phyloP scores from a whole-genome alignment of 2,329 filamentous ascomycete genomes.

The Zalaria sp. region DNA sequence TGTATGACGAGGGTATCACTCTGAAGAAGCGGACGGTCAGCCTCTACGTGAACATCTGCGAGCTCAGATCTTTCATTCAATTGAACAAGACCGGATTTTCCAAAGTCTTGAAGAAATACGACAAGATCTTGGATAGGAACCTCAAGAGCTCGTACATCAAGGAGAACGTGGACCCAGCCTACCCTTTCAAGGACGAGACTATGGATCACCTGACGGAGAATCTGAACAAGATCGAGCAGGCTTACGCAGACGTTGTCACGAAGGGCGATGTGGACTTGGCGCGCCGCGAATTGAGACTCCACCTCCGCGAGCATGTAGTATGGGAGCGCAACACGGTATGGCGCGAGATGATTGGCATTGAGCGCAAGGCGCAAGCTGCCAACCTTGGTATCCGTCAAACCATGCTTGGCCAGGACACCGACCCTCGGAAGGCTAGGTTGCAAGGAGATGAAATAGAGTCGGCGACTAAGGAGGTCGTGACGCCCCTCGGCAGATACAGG shows the following conservation, averaged over 20 bases:
- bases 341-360: slow-evolving; percentile 97
- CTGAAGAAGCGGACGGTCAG: slow-evolving; percentile 83
- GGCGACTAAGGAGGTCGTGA: slow-evolving; percentile 54
- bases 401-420: slow-evolving; percentile 61
- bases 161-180: slow-evolving; percentile 58
- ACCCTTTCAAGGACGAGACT: slow-evolving; percentile 66
- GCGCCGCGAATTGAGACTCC: slow-evolving; percentile 72
- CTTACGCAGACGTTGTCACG: slow-evolving; percentile 72
- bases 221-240: slow-evolving; percentile 60
- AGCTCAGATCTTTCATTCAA: slow-evolving; percentile 90
- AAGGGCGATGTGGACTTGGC: slow-evolving; percentile 64
- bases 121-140: slow-evolving; percentile 81
- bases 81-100: slow-evolving; percentile 93
- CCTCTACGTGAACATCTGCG: slow-evolving; percentile 83
- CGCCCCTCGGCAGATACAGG: slow-evolving; percentile 63
- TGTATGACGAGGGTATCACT: slow-evolving; percentile 62
- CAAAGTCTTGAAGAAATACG: slow-evolving; percentile 96
- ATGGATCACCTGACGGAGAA: slow-evolving; percentile 56
- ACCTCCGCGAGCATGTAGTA: slow-evolving; percentile 89
- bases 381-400: slow-evolving; percentile 69
- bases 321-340: slow-evolving; percentile 99
- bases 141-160: slow-evolving; percentile 67
- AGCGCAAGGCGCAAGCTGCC: slow-evolving; percentile 86
- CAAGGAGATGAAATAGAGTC: slow-evolving; percentile 71
- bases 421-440: slow-evolving; percentile 52